Evolutionary conservation across 2,329 filamentous ascomycete species (phyloP).

Genomic region (Hymenoscyphus infarciens): DNA sequence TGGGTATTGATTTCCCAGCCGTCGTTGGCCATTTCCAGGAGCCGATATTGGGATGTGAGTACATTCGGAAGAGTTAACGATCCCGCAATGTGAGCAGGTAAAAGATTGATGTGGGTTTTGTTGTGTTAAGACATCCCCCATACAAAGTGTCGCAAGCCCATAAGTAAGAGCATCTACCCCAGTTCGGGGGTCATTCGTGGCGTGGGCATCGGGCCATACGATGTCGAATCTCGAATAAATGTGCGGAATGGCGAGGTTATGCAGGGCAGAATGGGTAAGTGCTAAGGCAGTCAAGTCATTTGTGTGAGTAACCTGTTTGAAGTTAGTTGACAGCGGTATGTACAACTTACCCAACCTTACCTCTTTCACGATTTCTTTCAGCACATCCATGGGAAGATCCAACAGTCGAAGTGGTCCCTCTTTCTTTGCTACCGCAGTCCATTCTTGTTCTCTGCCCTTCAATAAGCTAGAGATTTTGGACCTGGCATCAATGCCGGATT

Average conservation of each 20-base stretch:
- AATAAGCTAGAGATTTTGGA: conserved; percentile 42
- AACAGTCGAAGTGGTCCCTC: conserved; percentile 61
- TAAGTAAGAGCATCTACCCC: conserved; percentile 82
- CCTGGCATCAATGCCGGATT: conserved; percentile 27
- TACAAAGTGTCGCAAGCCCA: conserved; percentile 74
- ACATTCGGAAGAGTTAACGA: conserved; percentile 27
- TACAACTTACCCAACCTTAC: conserved; percentile 41
- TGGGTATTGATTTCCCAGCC: conserved; percentile 71
- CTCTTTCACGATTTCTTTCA: conserved; percentile 77
- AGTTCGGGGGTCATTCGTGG: conserved; percentile 60
- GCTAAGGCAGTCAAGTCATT: conserved; percentile 79
- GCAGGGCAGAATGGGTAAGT: conserved; percentile 72
- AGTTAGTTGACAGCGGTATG: neutral
- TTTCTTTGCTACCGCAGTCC: conserved; percentile 58
- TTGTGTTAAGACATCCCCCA: conserved; percentile 58
- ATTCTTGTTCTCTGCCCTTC: conserved; percentile 62
- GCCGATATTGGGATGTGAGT: conserved; percentile 24
- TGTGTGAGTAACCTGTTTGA: conserved; percentile 66
- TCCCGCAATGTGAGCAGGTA: conserved; percentile 35
- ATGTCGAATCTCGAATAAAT: conserved; percentile 87
- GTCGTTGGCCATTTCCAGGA: conserved; percentile 35
- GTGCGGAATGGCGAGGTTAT: conserved; percentile 69
- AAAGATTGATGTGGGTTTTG: conserved; percentile 22
- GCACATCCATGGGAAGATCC: conserved; percentile 72
- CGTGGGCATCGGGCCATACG: conserved; percentile 74